Evolutionary conservation across 805 yeast genomes (phyloP), one percentile per base, ranked within the genome.

Genomic region (Torulaspora delbrueckii): DNA sequence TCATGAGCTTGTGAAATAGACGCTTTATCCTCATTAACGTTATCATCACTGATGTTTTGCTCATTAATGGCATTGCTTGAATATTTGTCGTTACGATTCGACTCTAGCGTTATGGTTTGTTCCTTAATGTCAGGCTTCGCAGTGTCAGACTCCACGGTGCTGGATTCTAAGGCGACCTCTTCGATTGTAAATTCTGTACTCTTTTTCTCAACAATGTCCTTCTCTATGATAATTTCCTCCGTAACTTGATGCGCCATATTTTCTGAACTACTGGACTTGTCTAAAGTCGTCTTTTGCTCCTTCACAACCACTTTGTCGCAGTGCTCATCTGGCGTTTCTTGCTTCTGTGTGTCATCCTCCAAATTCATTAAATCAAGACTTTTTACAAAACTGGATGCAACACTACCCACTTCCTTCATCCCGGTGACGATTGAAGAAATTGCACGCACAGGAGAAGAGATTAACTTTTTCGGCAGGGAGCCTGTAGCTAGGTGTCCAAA

Each of bases 371-470:
- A 13, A 25, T 56, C 59, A 9, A 54, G 37, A 23, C 42, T 42
- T 22, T 46, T 46, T 4, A 51, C 54, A 33, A 56, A 56, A 14
- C 42, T 35, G 16, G 51, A 41, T 13, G 58, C 57, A 9, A 43
- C 46, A 34, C 40, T 38, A 13, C 50, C 52, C 1, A 54, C 51
- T 14, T 45, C 46, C 35, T 42, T 53, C 14, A 56, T 42, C 3
- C 58, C 52, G 18, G 47, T 42, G 6, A 45, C 28, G 8, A 56
- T 32, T 8, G 48, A 30, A 7, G 33, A 37, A 9, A 52, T 26
- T 9, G 50, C 58, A 10, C 46, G 50, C 12, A 41, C 32, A 5
- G 59, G 58, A 3, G 58, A 52, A 4, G 52, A 42, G 4, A 56
- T 28, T 8, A 48, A 25, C 27, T 34, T 42, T 18, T 28, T 16